Evolutionary conservation across 306 rosid species (phyloP), one percentile per base, ranked within the genome.

Genomic region (Neltuma alba): DNA sequence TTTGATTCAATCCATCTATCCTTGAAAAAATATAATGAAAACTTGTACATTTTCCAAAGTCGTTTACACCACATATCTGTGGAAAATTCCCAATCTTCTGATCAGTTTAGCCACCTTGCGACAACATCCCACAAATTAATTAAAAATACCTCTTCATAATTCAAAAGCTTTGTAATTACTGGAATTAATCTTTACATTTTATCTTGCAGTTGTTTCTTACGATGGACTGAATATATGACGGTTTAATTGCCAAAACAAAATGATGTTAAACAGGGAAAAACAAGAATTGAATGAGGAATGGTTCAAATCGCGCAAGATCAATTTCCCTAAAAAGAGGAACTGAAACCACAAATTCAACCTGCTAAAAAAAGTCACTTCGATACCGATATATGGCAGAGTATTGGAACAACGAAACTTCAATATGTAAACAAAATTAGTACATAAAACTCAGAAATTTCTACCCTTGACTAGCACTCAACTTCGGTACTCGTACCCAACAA

Each of bases 361-460:
- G 20, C 50, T 3, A 66, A 37, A 21, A n/a, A 14, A 33, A 40
- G 54, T 41, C 73, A 2, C 31, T 40, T 13, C 36, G 14, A 23
- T 21, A 36, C 52, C 0, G 25, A 36, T 68, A 40, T 41, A 68
- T 68, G 23, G 73, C 73, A 38, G 3, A 5, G 73, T 68, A 40
- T 25, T 23, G 21, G 23, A 68, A 40, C 54, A 40, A 23, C 12
- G 73, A 68, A 40, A 68, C 54, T 68, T 41, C 52, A 41, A 68
- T 40, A 68, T 47, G 54, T 68, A 68, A 67, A 68, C 73, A 68
- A 68, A 68, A 68, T 68, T 41, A 21, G 13, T 68, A 68, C 34
- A 68, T 41, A 40, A 68, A 25, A 68, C 14, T 25, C 6, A 6
- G 31, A 40, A 68, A 68, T 68, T 44, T 41, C 54, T 68, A 40